phyloP scores from a whole-genome alignment of 129 eudicot genomes.

The Lactuca saligna region DNA sequence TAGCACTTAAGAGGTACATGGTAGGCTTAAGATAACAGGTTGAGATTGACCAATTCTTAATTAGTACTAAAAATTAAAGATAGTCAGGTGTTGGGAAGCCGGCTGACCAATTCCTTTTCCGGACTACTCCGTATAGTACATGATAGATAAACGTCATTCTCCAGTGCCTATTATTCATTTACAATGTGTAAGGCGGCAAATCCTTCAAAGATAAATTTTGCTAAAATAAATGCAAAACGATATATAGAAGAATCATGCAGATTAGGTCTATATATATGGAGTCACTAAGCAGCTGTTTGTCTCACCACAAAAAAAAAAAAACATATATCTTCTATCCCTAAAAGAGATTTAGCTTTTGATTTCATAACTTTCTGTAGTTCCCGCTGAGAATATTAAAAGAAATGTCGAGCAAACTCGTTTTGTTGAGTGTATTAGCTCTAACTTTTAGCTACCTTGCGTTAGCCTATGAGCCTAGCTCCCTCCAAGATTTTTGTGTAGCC shows the following conservation, averaged over 20 bases:
- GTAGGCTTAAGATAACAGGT: background rate
- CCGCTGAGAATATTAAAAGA: background rate
- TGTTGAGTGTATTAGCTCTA: conserved; percentile 15
- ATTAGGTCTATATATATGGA: background rate
- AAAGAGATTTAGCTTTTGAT: background rate
- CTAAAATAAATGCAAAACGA: background rate
- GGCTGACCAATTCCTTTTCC: background rate
- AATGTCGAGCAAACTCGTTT: conserved; percentile 26
- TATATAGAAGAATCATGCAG: background rate
- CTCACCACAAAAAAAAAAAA: background rate
- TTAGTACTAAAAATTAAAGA: too few species aligned
- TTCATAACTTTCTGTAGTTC: background rate
- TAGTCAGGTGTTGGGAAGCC: background rate
- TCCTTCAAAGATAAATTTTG: background rate
- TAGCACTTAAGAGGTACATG: background rate
- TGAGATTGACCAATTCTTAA: background rate
- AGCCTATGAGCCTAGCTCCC: conserved; percentile 39
- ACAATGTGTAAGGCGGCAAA: background rate
- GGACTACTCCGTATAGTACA: background rate
- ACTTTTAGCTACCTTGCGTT: conserved; percentile 21
- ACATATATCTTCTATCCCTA: background rate
- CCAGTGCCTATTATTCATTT: too few species aligned
- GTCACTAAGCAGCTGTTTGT: background rate
- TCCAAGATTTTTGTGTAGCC: conserved; percentile 52
- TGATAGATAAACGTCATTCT: background rate